phyloP scores from a whole-genome alignment of 768 basidiomycete species.

The Tylopilus subfusipes region DNA sequence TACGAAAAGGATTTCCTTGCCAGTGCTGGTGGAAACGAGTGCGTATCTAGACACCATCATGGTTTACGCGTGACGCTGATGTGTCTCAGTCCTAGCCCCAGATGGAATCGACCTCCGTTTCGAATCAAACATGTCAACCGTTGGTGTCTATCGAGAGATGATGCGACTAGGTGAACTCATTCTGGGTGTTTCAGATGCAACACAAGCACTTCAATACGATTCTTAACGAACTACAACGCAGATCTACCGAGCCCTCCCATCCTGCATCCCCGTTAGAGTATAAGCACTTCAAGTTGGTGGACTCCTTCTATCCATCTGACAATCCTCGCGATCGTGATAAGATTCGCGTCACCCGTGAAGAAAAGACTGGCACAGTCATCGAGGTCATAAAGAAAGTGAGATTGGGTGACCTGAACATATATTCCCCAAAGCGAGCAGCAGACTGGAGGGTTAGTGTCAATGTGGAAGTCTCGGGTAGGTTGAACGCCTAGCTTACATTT shows the following conservation, averaged over 20 bases:
- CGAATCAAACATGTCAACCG: conserved; percentile 89
- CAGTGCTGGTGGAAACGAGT: conserved; percentile 85
- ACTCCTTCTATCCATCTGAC: conserved; percentile 66
- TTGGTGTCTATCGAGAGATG: conserved; percentile 38
- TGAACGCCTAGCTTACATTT: conserved; percentile 10
- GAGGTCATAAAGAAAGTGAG: conserved; percentile 78
- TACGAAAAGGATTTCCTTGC: conserved; percentile 57
- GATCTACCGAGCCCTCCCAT: conserved; percentile 50
- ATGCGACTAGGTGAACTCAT: conserved; percentile 12
- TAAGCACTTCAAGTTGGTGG: conserved; percentile 71
- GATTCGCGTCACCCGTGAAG: conserved; percentile 81
- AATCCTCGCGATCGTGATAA: conserved; percentile 45
- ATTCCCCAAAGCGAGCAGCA: conserved; percentile 72
- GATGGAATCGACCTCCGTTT: conserved; percentile 66
- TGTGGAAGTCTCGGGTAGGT: conserved; percentile 81
- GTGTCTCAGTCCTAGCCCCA: conserved; percentile 58
- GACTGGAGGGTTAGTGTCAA: conserved; percentile 96
- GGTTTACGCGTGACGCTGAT: conserved; percentile 1
- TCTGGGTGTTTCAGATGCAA: conserved; percentile 53
- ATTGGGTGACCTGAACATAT: conserved; percentile 85
- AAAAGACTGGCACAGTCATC: conserved; percentile 59
- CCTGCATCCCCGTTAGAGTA: conserved; percentile 63
- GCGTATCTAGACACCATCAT: conserved; percentile 30
- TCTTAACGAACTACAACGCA: conserved; percentile 75
- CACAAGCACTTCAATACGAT: conserved; percentile 84